Percentiles rank a stretch among this genome's conserved stretches.
Conservation (phyloP, 2,329 filamentous ascomycete species). For the Hysterium pulicare region DNA sequence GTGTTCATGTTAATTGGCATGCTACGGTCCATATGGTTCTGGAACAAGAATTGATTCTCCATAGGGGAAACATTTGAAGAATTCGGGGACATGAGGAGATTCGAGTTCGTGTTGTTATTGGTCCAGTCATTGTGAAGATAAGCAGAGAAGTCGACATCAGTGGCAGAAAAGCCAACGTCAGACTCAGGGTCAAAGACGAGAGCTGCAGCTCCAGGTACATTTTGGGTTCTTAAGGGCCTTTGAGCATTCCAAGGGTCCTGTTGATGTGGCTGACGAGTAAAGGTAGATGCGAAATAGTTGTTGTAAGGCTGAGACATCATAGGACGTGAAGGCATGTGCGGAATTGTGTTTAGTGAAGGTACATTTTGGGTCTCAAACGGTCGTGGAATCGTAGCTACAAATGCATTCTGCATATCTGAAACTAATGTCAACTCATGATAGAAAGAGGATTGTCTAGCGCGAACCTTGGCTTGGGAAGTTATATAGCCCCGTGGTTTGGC, state of each 20-base stretch:
- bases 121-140: conserved; percentile 22
- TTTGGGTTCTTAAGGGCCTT: conserved; percentile 24
- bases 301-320: conserved; percentile 15
- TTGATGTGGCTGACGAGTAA: conserved; percentile 20
- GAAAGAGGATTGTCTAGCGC: not conserved
- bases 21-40: no score
- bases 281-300: conserved; percentile 18
- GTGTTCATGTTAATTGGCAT: no score
- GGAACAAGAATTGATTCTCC: conserved; percentile 20
- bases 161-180: no score
- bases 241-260: conserved; percentile 33
- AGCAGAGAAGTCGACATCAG: no score
- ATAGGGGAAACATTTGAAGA: conserved; percentile 22
- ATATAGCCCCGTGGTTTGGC: conserved; percentile 8
- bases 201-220: conserved; percentile 24
- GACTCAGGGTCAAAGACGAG: conserved; percentile 30
- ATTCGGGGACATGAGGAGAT: conserved; percentile 25
- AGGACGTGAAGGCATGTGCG: conserved; percentile 12
- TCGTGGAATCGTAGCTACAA: conserved; percentile 10
- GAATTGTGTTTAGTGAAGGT: conserved; percentile 4
- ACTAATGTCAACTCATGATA: not conserved
- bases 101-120: conserved; percentile 24
- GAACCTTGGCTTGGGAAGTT: conserved; percentile 1
- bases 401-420: not conserved
- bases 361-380: conserved; percentile 15